phyloP scores from a whole-genome alignment of 2,329 filamentous ascomycete species.

The Samsoniella hepiali region DNA sequence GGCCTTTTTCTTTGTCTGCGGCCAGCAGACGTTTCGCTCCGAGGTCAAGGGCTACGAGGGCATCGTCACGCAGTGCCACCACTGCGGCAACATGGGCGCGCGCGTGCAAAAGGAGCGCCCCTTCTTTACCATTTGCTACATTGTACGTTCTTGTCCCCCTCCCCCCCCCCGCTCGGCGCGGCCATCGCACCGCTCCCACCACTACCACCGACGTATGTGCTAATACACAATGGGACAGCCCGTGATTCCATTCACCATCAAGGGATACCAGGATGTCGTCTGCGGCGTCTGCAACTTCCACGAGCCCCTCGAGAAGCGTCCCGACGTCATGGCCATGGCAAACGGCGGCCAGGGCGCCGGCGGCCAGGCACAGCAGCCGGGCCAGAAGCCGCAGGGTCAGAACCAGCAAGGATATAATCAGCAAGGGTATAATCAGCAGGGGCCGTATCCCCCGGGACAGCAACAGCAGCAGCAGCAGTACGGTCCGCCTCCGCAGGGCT shows the following conservation, averaged over 20 bases:
- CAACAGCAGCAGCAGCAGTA: conserved; percentile 4
- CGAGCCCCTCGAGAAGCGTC: conserved; percentile 60
- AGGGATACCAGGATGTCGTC: conserved; percentile 64
- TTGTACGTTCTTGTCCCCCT: conserved; percentile 45
- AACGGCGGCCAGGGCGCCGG: conserved; percentile 34
- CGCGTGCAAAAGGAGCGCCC: conserved; percentile 61
- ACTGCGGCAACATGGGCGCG: conserved; percentile 63
- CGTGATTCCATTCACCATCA: conserved; percentile 66
- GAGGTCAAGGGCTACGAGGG: conserved; percentile 60
- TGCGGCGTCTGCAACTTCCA: conserved; percentile 76
- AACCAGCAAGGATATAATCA: conserved; percentile 24
- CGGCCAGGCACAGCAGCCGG: conserved; percentile 28
- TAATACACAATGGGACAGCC: conserved; percentile 43
- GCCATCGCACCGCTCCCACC: too few species aligned
- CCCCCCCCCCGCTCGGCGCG: not conserved
- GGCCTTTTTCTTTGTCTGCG: conserved; percentile 62
- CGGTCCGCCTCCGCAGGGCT: conserved; percentile 7
- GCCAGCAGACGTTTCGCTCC: conserved; percentile 59
- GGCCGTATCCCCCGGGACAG: not conserved
- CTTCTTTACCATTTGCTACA: conserved; percentile 79
- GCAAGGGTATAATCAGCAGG: conserved; percentile 21
- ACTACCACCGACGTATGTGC: not conserved
- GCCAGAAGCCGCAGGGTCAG: conserved; percentile 34
- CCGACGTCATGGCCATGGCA: conserved; percentile 53
- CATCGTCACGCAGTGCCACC: conserved; percentile 60